Percentiles rank a stretch among this genome's conserved stretches.
Evolutionary conservation across 768 basidiomycete genomes (phyloP).

Genomic region (Aureoboletus auriporus): DNA sequence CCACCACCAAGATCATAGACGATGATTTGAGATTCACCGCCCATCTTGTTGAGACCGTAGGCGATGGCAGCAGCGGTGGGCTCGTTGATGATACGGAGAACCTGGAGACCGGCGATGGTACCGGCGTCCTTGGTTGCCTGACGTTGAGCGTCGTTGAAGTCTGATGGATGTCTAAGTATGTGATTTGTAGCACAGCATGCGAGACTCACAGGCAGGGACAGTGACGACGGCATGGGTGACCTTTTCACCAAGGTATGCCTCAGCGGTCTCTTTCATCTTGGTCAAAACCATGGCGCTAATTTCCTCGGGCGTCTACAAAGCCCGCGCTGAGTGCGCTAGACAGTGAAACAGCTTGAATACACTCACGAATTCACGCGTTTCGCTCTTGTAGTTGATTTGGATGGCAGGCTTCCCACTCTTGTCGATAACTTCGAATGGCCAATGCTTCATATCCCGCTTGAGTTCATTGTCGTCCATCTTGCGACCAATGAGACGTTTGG

Average conservation of each 20-base stretch:
- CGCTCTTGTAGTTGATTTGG: conserved; percentile 73
- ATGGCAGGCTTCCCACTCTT: conserved; percentile 80
- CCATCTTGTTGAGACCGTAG: conserved; percentile 97
- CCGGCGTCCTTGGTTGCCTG: conserved; percentile 99
- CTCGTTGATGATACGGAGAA: conserved; percentile 97
- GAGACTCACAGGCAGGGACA: conserved; percentile 83
- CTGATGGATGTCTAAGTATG: conserved; percentile 42
- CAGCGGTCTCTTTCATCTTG: conserved; percentile 99
- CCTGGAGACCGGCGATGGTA: conserved; percentile 88
- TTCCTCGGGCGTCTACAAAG: conserved; percentile 78
- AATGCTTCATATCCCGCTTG: conserved; percentile 83
- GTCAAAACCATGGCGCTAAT: conserved; percentile 91
- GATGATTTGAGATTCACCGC: conserved; percentile 90
- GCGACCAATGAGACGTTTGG: conserved; percentile 92
- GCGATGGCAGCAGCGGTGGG: conserved; percentile 97
- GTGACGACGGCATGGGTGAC: conserved; percentile 98
- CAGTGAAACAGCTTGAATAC: background rate
- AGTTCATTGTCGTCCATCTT: conserved; percentile 79
- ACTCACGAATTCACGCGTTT: conserved; percentile 79
- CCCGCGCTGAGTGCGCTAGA: background rate
- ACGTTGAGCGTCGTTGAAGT: conserved; percentile 99
- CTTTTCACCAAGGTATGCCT: conserved; percentile 93
- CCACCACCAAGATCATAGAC: conserved; percentile 99
- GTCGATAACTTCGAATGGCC: conserved; percentile 81
- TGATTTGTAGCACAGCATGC: background rate